Evolutionary conservation across 495 filamentous ascomycete genomes (phyloP).

Genomic region (Astrothelium macrocarpum): DNA sequence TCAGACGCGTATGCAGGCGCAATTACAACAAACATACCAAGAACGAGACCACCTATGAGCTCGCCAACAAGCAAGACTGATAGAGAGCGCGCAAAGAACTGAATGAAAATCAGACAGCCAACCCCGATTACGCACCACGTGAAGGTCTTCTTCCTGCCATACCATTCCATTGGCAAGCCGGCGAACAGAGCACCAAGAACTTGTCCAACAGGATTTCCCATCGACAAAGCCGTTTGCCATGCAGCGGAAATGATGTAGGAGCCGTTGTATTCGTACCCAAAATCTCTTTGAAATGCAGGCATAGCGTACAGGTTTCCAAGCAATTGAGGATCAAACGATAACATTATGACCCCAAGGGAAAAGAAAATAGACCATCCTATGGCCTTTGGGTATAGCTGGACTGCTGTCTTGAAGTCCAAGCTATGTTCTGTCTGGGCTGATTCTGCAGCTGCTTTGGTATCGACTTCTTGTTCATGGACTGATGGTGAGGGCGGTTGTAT

Average conservation of each 20-base stretch:
- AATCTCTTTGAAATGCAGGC: conserved; percentile 29
- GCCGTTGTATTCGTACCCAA: conserved; percentile 28
- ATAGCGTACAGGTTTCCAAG: conserved; percentile 31
- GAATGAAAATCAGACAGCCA: conserved; percentile 41
- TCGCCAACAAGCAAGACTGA: conserved; percentile 32
- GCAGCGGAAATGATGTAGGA: conserved; percentile 24
- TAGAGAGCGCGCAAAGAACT: conserved; percentile 39
- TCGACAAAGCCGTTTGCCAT: conserved; percentile 30
- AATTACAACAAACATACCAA: conserved; percentile 29
- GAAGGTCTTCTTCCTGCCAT: conserved; percentile 30
- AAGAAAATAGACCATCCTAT: conserved; percentile 31
- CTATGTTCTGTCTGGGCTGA: conserved; percentile 27
- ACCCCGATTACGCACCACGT: conserved; percentile 30
- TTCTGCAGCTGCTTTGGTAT: conserved; percentile 11
- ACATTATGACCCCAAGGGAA: conserved; percentile 16
- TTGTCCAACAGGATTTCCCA: conserved; percentile 32
- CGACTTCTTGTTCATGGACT: not conserved
- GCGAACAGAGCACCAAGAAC: conserved; percentile 28
- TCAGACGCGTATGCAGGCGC: conserved; percentile 40
- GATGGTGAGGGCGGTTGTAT: not conserved
- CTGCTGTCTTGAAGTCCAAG: conserved; percentile 22
- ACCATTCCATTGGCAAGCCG: conserved; percentile 31
- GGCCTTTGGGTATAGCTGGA: conserved; percentile 49
- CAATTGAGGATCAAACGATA: conserved; percentile 23
- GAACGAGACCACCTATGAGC: conserved; percentile 27